Base-by-base conservation (phyloP, 169 alveolate genomes). In the Eimeria tenella region DNA sequence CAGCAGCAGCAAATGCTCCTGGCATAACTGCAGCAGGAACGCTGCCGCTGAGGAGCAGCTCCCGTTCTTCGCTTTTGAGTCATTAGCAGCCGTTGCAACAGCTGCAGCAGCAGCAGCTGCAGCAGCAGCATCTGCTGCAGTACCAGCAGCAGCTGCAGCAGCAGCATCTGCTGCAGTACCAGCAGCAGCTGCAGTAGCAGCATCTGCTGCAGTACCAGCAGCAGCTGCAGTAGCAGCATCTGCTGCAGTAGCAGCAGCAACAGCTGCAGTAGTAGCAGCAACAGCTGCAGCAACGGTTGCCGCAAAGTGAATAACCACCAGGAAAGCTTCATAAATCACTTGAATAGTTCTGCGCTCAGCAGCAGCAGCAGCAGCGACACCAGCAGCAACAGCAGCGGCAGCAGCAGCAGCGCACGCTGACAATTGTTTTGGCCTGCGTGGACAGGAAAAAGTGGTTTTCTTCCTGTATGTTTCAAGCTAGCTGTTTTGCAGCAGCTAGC, bases 41-140 rank as follows among this genome's bases (percentile, higher is more conserved):
- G 71, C 52, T 55, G 90, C 60, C 55, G 71, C 90, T 21, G 71
- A 31, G 71, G 23, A 82, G 42, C 50, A 0, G 42, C 50, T 17
- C 75, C 71, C 53, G 49, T 15, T 13, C 90, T 42, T 13, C 90
- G 15, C 50, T 60, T 5, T 50, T 60, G 9, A 23, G 90, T 7
- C 58, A 42, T 21, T 60, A 56, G 74, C 90, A 68, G n/a, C 79
- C 11, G 49, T 21, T 25, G 90, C 90, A 82, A 15, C 83, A 73
- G 83, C 56, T 4, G 83, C 83, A 73, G 17, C 42, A 31, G 42
- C 42, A 1, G 42, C 42, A 1, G 42, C 42, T 1, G 42, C 42
- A 31, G 42, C 42, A 31, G 42, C 42, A 31, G 42, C 42, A 31
- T 0, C 42, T 31, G 42, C 42, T 31, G 42, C 42, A 15, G 17